A percentile compares a stretch with the other conserved stretches of the same genome.
Conservation (phyloP, 495 filamentous ascomycete species). For the Neurospora sp. region DNA sequence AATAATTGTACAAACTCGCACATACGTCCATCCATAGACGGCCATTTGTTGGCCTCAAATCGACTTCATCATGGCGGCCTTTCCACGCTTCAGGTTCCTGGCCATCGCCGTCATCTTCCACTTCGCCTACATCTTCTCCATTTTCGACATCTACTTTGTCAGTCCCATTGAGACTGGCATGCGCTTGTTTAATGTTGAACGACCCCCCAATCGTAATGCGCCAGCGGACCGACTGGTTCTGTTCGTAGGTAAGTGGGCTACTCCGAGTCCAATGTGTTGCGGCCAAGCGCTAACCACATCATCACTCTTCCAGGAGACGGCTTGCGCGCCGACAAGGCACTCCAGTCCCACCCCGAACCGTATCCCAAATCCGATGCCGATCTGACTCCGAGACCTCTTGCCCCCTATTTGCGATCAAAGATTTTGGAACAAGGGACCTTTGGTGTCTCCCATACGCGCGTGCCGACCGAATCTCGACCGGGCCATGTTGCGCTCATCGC, state of each 20-base stretch:
- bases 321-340: conserved; percentile 94
- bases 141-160: conserved; percentile 99
- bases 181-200: conserved; percentile 64
- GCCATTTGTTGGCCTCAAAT: conserved; percentile 4
- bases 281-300: neutral
- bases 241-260: conserved; percentile 64
- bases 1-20: neutral
- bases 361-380: conserved; percentile 54
- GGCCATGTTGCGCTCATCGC: conserved; percentile 98
- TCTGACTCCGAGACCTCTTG: conserved; percentile 57
- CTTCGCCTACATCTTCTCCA: conserved; percentile 87
- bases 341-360: conserved; percentile 88
- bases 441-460: conserved; percentile 93
- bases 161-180: conserved; percentile 96
- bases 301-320: conserved; percentile 57
- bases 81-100: conserved; percentile 80
- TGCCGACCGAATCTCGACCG: conserved; percentile 93
- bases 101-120: conserved; percentile 90
- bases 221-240: conserved; percentile 87
- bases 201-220: conserved; percentile 48
- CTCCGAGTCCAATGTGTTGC: conserved; percentile 11
- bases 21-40: neutral
- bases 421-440: conserved; percentile 91
- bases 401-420: conserved; percentile 88
- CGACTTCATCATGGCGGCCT: conserved; percentile 53